Conservation (phyloP, 257 asterid genomes). For the Lithospermum erythrorhizon region DNA sequence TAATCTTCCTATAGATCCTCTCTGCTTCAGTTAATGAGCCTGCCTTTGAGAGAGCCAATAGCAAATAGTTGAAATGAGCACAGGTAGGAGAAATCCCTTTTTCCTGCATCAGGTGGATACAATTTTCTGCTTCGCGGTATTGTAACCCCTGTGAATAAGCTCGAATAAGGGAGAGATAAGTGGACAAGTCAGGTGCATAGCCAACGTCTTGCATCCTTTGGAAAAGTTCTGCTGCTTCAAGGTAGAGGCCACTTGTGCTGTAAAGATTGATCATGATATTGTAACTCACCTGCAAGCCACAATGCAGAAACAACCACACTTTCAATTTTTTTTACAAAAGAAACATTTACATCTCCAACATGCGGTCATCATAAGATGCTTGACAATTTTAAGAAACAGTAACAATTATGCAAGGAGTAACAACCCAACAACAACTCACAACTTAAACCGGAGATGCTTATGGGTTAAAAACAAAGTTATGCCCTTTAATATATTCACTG, state of each 20-base stretch:
- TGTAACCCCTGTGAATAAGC: slow-evolving; percentile 38
- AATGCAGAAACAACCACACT: background rate
- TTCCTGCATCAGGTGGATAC: slow-evolving; percentile 44
- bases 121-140: slow-evolving; percentile 50
- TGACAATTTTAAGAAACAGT: too few species aligned
- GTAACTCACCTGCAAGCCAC: slow-evolving; percentile 52
- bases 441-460: too few species aligned
- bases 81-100: slow-evolving; percentile 50
- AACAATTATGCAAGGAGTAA: too few species aligned
- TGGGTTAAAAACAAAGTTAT: background rate
- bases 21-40: slow-evolving; percentile 53
- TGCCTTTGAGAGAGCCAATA: slow-evolving; percentile 38
- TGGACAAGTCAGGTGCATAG: slow-evolving; percentile 42
- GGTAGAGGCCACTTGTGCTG: slow-evolving; percentile 45
- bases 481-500: background rate
- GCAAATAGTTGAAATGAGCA: slow-evolving; percentile 51
- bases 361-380: too few species aligned
- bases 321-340: background rate
- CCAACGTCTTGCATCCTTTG: slow-evolving; percentile 40
- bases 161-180: slow-evolving; percentile 57
- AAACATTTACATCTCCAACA: too few species aligned
- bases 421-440: too few species aligned
- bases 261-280: slow-evolving; percentile 51
- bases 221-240: slow-evolving; percentile 51
- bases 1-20: slow-evolving; percentile 36